Base-by-base conservation (phyloP, 1,284 basidiomycete genomes). In the Kalmanozyma brasiliensis region DNA sequence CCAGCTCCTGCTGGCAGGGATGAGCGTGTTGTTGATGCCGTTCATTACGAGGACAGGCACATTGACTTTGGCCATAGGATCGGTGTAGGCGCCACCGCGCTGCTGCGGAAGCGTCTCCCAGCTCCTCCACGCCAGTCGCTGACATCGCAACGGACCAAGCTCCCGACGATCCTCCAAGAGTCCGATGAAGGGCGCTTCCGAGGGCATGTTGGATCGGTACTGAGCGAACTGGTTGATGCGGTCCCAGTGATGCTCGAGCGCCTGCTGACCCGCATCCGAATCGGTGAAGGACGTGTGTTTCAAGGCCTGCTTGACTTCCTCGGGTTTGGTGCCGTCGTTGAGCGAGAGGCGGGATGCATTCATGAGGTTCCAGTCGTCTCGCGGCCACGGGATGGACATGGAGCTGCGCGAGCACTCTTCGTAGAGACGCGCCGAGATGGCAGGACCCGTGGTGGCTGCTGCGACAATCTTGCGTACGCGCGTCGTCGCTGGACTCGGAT, bases 351-450 rank as follows among this genome's bases (percentile, higher is more conserved):
- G 62, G 7, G 62, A 64, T 11, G 62, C 62, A 17, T 58, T 58
- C 55, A 64, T 64, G 36, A 64, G 51, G 11, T 64, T 64, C 62
- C 62, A 64, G 34, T 64, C 62, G 46, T 64, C 62, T 23, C 62
- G 62, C 17, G 62, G 62, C 62, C 62, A 64, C 9, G 62, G 40
- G 30, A 64, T 64, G 36, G 62, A 64, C 62, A 64, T 64, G 49
- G 62, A 58, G 34, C 55, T 58, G 38, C 62, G 49, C 20, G 62
- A 58, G 36, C 62, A 64, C 32, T 64, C 62, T 43, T 58, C 62
- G 47, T 64, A 64, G 5, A 64, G 62, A n/a, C 62, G 62, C 4
- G 62, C 55, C 14, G 62, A 49, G 16, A 64, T 64, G 20, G 62
- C 62, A 9, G 62, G 62, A 29, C 62, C 62, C 11, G 62, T 58